phyloP scores from a whole-genome alignment of 352 stramenopile genomes.

The Discostella stelligera region DNA sequence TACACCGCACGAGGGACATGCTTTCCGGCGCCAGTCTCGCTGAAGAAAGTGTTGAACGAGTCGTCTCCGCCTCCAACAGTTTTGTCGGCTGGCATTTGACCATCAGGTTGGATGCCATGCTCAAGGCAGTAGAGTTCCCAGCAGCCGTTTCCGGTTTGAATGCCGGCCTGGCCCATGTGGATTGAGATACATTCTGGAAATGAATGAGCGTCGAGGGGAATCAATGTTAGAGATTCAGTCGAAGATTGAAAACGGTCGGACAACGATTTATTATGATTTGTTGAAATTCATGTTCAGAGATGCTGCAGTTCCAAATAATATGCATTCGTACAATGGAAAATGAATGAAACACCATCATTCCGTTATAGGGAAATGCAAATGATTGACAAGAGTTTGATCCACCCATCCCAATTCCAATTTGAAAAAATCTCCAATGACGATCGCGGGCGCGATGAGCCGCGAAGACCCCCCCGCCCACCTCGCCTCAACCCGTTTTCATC shows the following conservation, averaged over 20 bases:
- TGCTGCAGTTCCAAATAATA: too few species aligned
- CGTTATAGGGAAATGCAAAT: too few species aligned
- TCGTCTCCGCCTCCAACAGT: conserved; percentile 92
- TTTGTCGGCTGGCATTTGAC: conserved; percentile 90
- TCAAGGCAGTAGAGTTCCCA: conserved; percentile 82
- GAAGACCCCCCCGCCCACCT: background rate
- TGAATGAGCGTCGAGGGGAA: background rate
- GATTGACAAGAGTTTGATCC: too few species aligned
- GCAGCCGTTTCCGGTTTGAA: conserved; percentile 88
- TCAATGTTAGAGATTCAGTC: background rate
- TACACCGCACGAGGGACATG: conserved; percentile 97
- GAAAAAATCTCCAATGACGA: conserved; percentile 5
- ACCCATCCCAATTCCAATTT: background rate
- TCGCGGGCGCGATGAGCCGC: background rate
- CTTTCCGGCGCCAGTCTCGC: conserved; percentile 90
- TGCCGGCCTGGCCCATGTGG: conserved; percentile 93
- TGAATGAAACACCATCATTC: too few species aligned
- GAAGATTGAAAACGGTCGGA: background rate
- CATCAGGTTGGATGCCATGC: conserved; percentile 81
- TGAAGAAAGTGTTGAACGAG: conserved; percentile 97
- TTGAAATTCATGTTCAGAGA: too few species aligned
- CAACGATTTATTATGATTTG: background rate
- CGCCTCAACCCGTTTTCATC: too few species aligned
- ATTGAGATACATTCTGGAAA: conserved; percentile 91
- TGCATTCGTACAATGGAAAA: too few species aligned